These are phyloP conservation scores for Sporodiniella umbellata DNA, from an alignment of 371 early-diverging fungal genomes.

Conservation along the genomic window DNA sequence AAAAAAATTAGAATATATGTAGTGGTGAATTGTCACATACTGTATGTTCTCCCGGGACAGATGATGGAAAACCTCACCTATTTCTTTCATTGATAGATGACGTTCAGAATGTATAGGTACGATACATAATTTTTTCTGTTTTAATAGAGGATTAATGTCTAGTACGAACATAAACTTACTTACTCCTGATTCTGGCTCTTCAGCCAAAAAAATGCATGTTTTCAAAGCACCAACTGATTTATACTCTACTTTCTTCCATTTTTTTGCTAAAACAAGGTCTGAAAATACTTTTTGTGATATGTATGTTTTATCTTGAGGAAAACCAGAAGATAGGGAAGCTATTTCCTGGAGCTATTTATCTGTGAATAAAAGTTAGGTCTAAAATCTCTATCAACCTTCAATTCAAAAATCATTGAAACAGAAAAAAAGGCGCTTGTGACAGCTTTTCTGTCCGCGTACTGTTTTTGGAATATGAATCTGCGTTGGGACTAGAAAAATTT, in stretches of 20 bases:
- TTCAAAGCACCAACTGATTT: conserved; percentile 6
- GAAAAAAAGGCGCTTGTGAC: no score
- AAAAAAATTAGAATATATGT: neutral
- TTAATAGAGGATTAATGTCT: neutral
- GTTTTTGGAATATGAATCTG: no score
- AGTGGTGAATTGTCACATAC: neutral
- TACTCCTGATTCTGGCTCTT: conserved; percentile 17
- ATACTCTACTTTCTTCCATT: conserved; percentile 24
- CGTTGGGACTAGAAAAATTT: no score
- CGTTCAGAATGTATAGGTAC: conserved; percentile 15
- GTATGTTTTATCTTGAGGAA: conserved; percentile 1
- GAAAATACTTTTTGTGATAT: conserved; percentile 13
- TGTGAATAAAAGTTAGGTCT: neutral
- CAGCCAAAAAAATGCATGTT: conserved; percentile 16
- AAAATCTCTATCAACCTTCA: neutral
- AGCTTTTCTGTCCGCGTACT: no score
- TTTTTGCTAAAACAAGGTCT: conserved; percentile 20
- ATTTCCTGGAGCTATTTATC: conserved; percentile 12
- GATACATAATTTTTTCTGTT: conserved; percentile 6
- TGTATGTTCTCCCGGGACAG: conserved; percentile 1
- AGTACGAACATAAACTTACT: neutral
- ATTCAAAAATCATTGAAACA: conserved; percentile 2
- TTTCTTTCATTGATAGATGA: conserved; percentile 11
- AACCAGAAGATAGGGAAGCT: neutral
- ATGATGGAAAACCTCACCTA: conserved; percentile 13